Evolutionary conservation across 2,329 filamentous ascomycete genomes (phyloP).

Genomic region (Nigrospora osmanthi): DNA sequence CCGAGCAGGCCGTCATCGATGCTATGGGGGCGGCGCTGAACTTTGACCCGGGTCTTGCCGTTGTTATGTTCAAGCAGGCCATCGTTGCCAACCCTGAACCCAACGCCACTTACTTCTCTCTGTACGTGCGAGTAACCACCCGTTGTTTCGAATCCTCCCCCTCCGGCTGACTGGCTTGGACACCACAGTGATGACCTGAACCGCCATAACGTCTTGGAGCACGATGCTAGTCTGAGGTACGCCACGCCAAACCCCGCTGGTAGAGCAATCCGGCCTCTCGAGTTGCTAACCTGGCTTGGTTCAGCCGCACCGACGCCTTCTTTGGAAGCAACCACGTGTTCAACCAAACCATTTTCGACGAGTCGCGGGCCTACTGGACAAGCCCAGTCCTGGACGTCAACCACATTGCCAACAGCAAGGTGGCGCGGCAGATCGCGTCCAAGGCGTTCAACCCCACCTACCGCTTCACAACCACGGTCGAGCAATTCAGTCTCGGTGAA

Average conservation of each 20-base stretch:
- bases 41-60: constrained; percentile 28
- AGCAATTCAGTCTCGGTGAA: constrained; percentile 42
- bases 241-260: background rate
- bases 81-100: constrained; percentile 27
- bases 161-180: too few species aligned
- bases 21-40: constrained; percentile 29
- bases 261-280: background rate
- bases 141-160: too few species aligned
- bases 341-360: constrained; percentile 38
- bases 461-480: constrained; percentile 30
- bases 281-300: background rate
- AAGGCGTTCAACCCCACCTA: constrained; percentile 39
- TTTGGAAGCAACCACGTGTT: constrained; percentile 42
- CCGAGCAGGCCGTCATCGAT: constrained; percentile 22
- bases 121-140: too few species aligned
- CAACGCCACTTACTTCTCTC: constrained; percentile 29
- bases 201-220: constrained; percentile 35
- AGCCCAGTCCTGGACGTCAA: constrained; percentile 23
- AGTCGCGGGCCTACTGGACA: constrained; percentile 34
- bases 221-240: constrained; percentile 33
- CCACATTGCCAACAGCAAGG: constrained; percentile 34
- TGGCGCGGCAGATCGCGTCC: constrained; percentile 34
- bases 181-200: constrained; percentile 28
- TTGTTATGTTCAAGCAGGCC: constrained; percentile 32
- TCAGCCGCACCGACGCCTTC: constrained; percentile 33